Conservation (phyloP, 2,329 filamentous ascomycete genomes). For the Diplodia sapinea region DNA sequence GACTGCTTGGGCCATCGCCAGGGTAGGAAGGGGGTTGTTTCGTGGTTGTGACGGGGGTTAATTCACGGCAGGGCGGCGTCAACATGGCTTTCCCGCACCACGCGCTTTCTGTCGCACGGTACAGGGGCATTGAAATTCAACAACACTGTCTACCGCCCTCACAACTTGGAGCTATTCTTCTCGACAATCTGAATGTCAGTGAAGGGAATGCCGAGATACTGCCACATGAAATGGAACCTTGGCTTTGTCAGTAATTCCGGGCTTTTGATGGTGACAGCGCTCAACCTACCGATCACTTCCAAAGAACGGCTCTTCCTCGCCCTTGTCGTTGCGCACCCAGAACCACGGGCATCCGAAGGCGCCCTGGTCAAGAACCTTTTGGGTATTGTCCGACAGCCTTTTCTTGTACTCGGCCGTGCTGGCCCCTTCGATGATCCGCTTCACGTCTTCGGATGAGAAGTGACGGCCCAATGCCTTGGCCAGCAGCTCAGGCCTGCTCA, state of each 20-base stretch:
- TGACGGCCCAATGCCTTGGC: slow-evolving; percentile 50
- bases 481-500: slow-evolving; percentile 65
- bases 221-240: slow-evolving; percentile 72
- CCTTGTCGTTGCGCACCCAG: slow-evolving; percentile 62
- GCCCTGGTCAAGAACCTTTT: slow-evolving; percentile 62
- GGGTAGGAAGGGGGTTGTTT: not conserved
- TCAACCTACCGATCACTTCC: slow-evolving; percentile 69
- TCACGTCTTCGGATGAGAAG: slow-evolving; percentile 61
- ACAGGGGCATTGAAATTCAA: not conserved
- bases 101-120: not conserved
- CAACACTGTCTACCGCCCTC: slow-evolving; percentile 25
- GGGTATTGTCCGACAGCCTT: slow-evolving; percentile 63
- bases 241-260: not conserved
- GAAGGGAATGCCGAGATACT: slow-evolving; percentile 67
- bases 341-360: slow-evolving; percentile 82
- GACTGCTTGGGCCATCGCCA: not conserved
- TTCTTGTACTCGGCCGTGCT: slow-evolving; percentile 59
- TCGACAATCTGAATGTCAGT: slow-evolving; percentile 57
- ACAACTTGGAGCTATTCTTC: slow-evolving; percentile 42
- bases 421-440: slow-evolving; percentile 61
- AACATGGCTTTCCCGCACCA: not conserved
- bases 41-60: not conserved
- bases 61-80: not conserved
- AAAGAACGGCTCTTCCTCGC: slow-evolving; percentile 70
- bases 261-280: not conserved